These are phyloP conservation scores for Mimosa pudica DNA, from an alignment of 306 rosid genomes.

Conservation along the genomic window DNA sequence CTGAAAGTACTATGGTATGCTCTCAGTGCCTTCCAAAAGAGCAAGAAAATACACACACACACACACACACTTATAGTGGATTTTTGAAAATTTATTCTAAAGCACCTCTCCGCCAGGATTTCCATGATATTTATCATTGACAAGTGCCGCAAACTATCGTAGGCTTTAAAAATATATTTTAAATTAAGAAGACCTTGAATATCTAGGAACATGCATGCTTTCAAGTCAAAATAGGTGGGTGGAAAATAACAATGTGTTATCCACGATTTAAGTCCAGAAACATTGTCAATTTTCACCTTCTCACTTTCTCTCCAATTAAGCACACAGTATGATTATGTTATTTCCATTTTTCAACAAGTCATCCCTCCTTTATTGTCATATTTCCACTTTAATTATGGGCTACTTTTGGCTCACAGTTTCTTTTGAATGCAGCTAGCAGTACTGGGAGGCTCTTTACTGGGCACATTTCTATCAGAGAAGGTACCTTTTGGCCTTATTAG, in stretches of 20 bases:
- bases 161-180: constrained; percentile 6
- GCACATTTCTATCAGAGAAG: constrained; percentile 94
- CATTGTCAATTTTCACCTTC: constrained; percentile 4
- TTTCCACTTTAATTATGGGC: constrained; percentile 15
- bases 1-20: background rate
- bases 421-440: constrained; percentile 77
- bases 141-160: background rate
- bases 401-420: background rate
- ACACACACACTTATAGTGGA: background rate
- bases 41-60: background rate
- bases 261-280: background rate
- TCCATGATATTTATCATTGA: background rate
- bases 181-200: constrained; percentile 10
- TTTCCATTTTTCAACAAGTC: constrained; percentile 25
- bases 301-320: background rate
- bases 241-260: constrained; percentile 1
- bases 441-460: constrained; percentile 89
- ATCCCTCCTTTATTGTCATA: constrained; percentile 24
- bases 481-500: constrained; percentile 46
- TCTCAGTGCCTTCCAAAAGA: constrained; percentile 1
- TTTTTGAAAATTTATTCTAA: background rate
- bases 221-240: background rate
- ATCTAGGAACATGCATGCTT: constrained; percentile 14
- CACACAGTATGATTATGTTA: background rate
- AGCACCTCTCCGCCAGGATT: background rate